Evolutionary conservation across 1,284 basidiomycete genomes (phyloP).

Genomic region (Volvariella volvacea): DNA sequence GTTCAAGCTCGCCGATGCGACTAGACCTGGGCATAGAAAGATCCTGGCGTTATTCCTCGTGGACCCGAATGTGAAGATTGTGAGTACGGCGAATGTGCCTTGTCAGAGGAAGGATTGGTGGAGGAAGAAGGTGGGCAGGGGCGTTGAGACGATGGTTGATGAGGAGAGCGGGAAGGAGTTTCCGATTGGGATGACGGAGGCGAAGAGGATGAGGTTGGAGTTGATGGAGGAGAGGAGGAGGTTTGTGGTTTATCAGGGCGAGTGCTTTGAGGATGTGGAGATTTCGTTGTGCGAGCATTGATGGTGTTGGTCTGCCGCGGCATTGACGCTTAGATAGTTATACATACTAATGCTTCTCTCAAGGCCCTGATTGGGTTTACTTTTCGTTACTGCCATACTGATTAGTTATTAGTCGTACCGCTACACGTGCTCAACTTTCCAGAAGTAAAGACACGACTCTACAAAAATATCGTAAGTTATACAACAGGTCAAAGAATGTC

Average conservation of each 20-base stretch:
- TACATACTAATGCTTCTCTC: too few relatives aligned
- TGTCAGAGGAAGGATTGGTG: slow-evolving; percentile 30
- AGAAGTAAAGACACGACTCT: too few relatives aligned
- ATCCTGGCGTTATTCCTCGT: slow-evolving; percentile 38
- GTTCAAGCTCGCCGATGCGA: slow-evolving; percentile 29
- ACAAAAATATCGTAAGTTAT: too few relatives aligned
- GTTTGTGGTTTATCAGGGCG: slow-evolving; percentile 4
- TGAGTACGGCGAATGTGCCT: slow-evolving; percentile 31
- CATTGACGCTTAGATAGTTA: too few relatives aligned
- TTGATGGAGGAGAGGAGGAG: slow-evolving; percentile 10
- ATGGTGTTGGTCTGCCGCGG: too few relatives aligned
- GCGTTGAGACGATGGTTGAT: slow-evolving; percentile 5
- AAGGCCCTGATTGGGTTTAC: too few relatives aligned
- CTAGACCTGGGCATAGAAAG: slow-evolving; percentile 34
- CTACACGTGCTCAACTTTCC: too few relatives aligned
- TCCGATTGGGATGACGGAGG: slow-evolving; percentile 10
- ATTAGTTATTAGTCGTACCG: too few relatives aligned
- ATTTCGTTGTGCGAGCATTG: slow-evolving; percentile 12
- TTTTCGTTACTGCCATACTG: too few relatives aligned
- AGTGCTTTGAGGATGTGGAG: neutral
- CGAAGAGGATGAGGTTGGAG: slow-evolving; percentile 9
- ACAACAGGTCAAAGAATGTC: too few relatives aligned
- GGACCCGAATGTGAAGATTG: slow-evolving; percentile 26
- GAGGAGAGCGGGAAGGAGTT: slow-evolving; percentile 9
- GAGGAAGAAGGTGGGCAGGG: slow-evolving; percentile 8